Percentiles rank a stretch among this genome's conserved stretches.
Evolutionary conservation across 345 rosid genomes (phyloP).

Genomic region (Sisymbrium irio): DNA sequence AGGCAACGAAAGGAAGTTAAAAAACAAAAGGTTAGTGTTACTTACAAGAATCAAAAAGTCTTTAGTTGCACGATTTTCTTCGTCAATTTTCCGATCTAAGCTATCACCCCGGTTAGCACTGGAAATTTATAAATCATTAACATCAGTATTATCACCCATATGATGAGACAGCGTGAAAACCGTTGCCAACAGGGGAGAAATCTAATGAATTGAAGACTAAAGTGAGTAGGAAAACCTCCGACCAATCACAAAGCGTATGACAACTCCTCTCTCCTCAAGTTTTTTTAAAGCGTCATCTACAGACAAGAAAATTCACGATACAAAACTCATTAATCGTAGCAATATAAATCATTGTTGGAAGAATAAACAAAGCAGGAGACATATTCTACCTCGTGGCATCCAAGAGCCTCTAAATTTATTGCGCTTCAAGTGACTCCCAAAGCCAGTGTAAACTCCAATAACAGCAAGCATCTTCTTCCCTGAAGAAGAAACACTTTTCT

Average conservation of each 20-base stretch:
- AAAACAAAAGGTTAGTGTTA: neutral
- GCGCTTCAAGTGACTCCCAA: constrained; percentile 81
- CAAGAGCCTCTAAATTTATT: constrained; percentile 82
- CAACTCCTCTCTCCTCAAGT: constrained; percentile 92
- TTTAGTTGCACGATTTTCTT: constrained; percentile 60
- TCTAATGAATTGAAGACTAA: neutral
- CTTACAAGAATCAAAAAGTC: constrained; percentile 93
- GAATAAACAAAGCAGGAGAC: constrained; percentile 4
- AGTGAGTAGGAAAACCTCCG: constrained; percentile 63
- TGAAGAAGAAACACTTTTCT: constrained; percentile 45
- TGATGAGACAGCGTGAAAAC: neutral
- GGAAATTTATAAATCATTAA: constrained; percentile 17
- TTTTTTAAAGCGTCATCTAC: constrained; percentile 71
- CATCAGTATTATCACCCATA: constrained; percentile 2
- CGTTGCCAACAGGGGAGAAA: neutral
- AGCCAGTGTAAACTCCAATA: constrained; percentile 91
- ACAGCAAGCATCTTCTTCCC: constrained; percentile 74
- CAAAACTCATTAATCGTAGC: neutral
- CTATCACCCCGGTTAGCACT: constrained; percentile 97
- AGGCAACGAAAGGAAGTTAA: constrained; percentile 4
- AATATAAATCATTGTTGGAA: neutral
- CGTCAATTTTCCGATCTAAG: constrained; percentile 79
- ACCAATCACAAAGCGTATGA: constrained; percentile 91
- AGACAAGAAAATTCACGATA: neutral
- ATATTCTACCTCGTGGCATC: constrained; percentile 79